phyloP scores from a whole-genome alignment of 2,329 filamentous ascomycete species.

The Fusarium virguliforme region DNA sequence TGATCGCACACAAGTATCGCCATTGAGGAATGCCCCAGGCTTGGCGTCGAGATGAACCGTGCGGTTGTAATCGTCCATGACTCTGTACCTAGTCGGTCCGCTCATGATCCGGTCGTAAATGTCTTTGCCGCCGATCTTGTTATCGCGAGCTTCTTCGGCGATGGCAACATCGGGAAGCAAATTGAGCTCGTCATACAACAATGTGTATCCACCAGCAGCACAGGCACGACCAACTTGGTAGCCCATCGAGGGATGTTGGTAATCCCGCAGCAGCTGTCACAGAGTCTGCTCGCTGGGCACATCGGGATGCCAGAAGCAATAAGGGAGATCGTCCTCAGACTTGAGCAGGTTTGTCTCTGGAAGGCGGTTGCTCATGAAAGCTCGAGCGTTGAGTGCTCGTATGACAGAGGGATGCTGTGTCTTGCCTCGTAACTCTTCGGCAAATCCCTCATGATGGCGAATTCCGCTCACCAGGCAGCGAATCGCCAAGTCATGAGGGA shows the following conservation, averaged over 20 bases:
- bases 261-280: constrained; percentile 49
- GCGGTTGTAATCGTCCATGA: constrained; percentile 59
- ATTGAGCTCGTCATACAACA: constrained; percentile 57
- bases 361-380: constrained; percentile 57
- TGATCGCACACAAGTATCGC: constrained; percentile 25
- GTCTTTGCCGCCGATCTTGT: constrained; percentile 18
- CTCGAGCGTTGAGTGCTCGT: constrained; percentile 51
- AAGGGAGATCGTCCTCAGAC: constrained; percentile 50
- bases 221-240: constrained; percentile 61
- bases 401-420: not conserved
- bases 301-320: constrained; percentile 62
- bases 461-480: constrained; percentile 6
- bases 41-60: constrained; percentile 5
- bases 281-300: constrained; percentile 57
- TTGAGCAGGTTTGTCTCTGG: constrained; percentile 44
- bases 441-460: constrained; percentile 7
- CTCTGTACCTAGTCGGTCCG: constrained; percentile 44
- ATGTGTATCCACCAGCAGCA: constrained; percentile 57
- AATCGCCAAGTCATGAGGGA: not conserved
- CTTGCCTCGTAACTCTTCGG: not conserved
- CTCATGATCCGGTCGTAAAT: constrained; percentile 56
- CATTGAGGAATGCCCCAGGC: constrained; percentile 30
- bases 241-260: constrained; percentile 53
- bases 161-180: constrained; percentile 59
- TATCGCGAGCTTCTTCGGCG: constrained; percentile 60